phyloP scores from a whole-genome alignment of 176 grass and related monocot species.

The Elaeis guineensis region DNA sequence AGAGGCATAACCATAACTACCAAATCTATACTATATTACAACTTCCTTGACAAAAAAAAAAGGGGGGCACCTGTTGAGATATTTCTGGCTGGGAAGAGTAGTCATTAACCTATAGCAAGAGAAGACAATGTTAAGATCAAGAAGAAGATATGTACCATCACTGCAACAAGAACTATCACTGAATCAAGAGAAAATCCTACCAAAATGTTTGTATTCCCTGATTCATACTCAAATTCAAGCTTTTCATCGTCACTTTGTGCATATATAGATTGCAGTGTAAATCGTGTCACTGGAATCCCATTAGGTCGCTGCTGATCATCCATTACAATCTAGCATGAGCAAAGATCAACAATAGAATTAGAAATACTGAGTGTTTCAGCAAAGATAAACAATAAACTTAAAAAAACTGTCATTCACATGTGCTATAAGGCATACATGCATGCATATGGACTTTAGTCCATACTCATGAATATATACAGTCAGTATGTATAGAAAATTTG shows the following conservation, averaged over 20 bases:
- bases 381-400: too few species aligned
- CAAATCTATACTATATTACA: not conserved
- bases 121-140: slow-evolving; percentile 7
- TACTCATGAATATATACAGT: too few species aligned
- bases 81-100: slow-evolving; percentile 87
- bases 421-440: too few species aligned
- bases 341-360: slow-evolving; percentile 10
- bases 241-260: slow-evolving; percentile 95
- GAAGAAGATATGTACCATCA: slow-evolving; percentile 9
- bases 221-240: slow-evolving; percentile 98
- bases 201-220: slow-evolving; percentile 83
- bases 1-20: not conserved
- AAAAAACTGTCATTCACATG: too few species aligned
- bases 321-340: slow-evolving; percentile 65
- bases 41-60: not conserved
- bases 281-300: slow-evolving; percentile 85
- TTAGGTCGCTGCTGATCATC: slow-evolving; percentile 87
- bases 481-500: too few species aligned
- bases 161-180: not conserved
- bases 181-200: slow-evolving; percentile 20
- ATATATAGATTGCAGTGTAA: slow-evolving; percentile 91
- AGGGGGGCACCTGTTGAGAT: slow-evolving; percentile 51
- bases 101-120: slow-evolving; percentile 54
- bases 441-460: too few species aligned
- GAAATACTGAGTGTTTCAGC: slow-evolving; percentile 1